Evolutionary conservation across 345 rosid species (phyloP).

Genomic region (Lepidium sativum): DNA sequence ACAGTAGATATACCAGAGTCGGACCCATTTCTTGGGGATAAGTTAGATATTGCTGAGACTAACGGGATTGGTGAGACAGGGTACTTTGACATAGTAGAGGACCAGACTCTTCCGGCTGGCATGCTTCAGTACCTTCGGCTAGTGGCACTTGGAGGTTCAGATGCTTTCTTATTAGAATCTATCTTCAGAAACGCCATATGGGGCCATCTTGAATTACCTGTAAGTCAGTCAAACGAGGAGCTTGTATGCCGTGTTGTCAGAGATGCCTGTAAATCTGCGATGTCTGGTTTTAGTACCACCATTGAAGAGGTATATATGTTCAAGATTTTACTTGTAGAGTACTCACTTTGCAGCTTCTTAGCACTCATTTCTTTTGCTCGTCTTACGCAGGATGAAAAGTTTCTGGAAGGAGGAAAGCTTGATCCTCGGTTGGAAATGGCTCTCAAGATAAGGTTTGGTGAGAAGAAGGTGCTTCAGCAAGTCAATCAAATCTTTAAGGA

Average conservation of each 20-base stretch:
- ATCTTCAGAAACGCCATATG: constrained; percentile 72
- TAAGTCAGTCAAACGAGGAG: constrained; percentile 80
- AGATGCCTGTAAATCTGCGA: constrained; percentile 74
- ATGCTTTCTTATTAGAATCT: constrained; percentile 58
- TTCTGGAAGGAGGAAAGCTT: constrained; percentile 41
- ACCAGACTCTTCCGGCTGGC: constrained; percentile 58
- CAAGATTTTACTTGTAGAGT: not conserved
- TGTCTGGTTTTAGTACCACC: constrained; percentile 60
- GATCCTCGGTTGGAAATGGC: constrained; percentile 47
- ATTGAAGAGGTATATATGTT: constrained; percentile 54
- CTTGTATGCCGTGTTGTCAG: constrained; percentile 68
- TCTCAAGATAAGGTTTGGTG: constrained; percentile 60
- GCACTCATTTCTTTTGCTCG: not conserved
- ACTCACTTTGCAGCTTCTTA: not conserved
- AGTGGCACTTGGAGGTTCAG: constrained; percentile 78
- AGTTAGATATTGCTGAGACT: constrained; percentile 60
- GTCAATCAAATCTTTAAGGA: constrained; percentile 54
- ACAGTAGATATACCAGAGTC: constrained; percentile 67
- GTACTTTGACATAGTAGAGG: constrained; percentile 62
- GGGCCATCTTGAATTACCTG: constrained; percentile 84
- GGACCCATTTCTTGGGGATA: constrained; percentile 38
- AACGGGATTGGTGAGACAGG: constrained; percentile 67
- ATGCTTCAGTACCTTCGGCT: constrained; percentile 74
- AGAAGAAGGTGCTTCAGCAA: constrained; percentile 80
- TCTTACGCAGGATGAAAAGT: constrained; percentile 58